Evolutionary conservation across 2,329 filamentous ascomycete genomes (phyloP).

Genomic region (Fusarium coicis): DNA sequence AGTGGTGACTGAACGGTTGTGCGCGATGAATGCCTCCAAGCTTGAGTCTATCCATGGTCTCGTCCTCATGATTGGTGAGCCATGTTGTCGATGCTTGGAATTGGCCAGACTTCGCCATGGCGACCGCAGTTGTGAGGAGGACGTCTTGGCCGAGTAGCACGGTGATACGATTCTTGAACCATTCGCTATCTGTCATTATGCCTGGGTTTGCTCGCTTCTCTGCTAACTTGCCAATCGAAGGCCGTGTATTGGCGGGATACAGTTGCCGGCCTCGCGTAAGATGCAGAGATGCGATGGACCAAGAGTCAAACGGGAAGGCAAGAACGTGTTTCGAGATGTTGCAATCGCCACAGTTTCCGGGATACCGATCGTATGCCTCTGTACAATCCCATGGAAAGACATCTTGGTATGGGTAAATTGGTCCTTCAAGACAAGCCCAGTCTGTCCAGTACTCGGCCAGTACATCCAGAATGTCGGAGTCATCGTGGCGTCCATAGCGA

Average conservation of each 20-base stretch:
- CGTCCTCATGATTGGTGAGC: constrained; percentile 43
- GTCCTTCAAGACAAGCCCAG: constrained; percentile 52
- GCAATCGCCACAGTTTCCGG: constrained; percentile 51
- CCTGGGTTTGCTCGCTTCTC: background rate
- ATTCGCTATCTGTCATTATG: constrained; percentile 39
- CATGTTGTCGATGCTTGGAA: constrained; percentile 47
- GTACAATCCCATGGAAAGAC: constrained; percentile 60
- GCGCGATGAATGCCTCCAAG: constrained; percentile 55
- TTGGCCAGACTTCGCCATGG: constrained; percentile 46
- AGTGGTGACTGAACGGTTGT: constrained; percentile 53
- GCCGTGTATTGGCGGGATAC: constrained; percentile 41
- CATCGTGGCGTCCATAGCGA: constrained; percentile 50
- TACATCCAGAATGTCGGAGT: constrained; percentile 54
- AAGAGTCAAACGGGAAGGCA: constrained; percentile 57
- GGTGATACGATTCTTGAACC: constrained; percentile 50
- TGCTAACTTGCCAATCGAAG: fast-evolving
- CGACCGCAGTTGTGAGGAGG: constrained; percentile 46
- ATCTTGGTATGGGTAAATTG: constrained; percentile 53
- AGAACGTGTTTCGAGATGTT: constrained; percentile 56
- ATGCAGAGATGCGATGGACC: constrained; percentile 53
- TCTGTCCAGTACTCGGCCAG: constrained; percentile 58
- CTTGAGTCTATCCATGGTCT: constrained; percentile 47
- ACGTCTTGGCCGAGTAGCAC: constrained; percentile 47
- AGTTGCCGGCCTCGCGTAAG: constrained; percentile 47
- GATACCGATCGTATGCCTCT: constrained; percentile 52